Base-by-base conservation (phyloP, 2,329 filamentous ascomycete genomes). In the Penicillium paneum region DNA sequence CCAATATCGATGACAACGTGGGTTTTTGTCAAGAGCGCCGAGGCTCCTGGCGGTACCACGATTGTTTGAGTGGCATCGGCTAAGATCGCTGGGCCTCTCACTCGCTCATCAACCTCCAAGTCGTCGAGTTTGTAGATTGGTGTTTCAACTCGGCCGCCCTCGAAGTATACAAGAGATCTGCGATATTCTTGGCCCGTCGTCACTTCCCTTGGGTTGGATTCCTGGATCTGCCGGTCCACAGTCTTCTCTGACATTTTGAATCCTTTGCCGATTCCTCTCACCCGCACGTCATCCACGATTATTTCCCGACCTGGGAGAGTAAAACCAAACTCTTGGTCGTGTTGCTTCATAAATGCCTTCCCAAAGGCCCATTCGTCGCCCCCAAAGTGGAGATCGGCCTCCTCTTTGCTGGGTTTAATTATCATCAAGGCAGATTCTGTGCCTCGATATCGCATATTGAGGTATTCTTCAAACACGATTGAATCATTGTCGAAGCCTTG, bases 321-420 rank as follows among this genome's bases (percentile, higher is more conserved):
- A 67, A 97, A 97, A 0, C 91, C 91, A 67, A 97, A 97, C 68
- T 97, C 92, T 67, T 94, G 91, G 49, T 91, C 86, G 68, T 97
- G 92, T 63, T 96, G 90, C 64, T 86, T 85, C 31, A 95, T 79
- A 66, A 97, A 97, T 0, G 90, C 91, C 61, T 86, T 83, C 3
- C 87, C 90, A 73, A 92, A 97, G 1, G 86, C 88, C 89, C 89
- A 95, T 8, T 87, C 82, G 51, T 89, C 83, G 7, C 84, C 85
- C 24, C 72, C 78, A 59, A 82, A 88, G 13, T 81, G 76, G 36
- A 81, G 28, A n/a, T 52, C 36, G n/a, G 57, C 54, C 13, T 64
- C 61, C 43, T 64, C 62, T 50, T 53, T 53, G 46, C 34, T 62
- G 19, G 62, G 62, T 17, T 61, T 62, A 8, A 64, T 19, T 36